Percentiles rank a stretch among this genome's conserved stretches.
Evolutionary conservation across 2,329 filamentous ascomycete species (phyloP).

Genomic region (Aspergillus japonicus): DNA sequence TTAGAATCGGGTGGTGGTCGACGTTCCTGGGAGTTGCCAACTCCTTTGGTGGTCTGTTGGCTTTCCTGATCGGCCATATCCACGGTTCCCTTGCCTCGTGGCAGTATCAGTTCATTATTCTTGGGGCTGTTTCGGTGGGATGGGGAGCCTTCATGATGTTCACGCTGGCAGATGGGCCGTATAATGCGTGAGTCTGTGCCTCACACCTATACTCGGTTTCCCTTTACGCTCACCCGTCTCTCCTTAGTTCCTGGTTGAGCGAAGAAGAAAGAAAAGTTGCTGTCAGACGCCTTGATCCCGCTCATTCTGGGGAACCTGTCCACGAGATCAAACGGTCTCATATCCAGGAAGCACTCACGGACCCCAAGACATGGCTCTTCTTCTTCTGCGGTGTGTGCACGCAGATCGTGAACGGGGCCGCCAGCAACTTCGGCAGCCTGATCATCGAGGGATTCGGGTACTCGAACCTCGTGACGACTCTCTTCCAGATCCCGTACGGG

Average conservation of each 20-base stretch:
- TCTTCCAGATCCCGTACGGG: background rate
- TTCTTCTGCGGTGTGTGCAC: background rate
- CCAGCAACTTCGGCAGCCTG: conserved; percentile 2
- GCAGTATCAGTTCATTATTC: conserved; percentile 23
- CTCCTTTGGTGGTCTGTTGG: conserved; percentile 11
- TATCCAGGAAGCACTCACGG: conserved; percentile 7
- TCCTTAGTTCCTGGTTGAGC: too few species aligned
- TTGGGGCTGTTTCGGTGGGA: conserved; percentile 1
- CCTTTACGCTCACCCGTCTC: too few species aligned
- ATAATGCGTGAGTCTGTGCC: conserved; percentile 25
- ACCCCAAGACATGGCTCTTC: conserved; percentile 26
- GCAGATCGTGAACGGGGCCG: conserved; percentile 1
- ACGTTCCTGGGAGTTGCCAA: background rate
- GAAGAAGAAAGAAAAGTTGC: too few species aligned
- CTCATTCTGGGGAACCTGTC: too few species aligned
- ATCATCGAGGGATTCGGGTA: conserved; percentile 6
- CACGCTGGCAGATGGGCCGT: background rate
- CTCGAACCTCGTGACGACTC: background rate
- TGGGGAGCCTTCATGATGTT: too few species aligned
- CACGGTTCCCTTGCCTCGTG: conserved; percentile 10
- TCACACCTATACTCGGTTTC: conserved; percentile 24
- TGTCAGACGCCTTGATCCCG: too few species aligned
- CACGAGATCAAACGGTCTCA: too few species aligned
- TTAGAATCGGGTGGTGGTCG: background rate
- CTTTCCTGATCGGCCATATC: conserved; percentile 22